Conservation (phyloP, 2,329 filamentous ascomycete genomes). For the Arthrobotrys conoides region DNA sequence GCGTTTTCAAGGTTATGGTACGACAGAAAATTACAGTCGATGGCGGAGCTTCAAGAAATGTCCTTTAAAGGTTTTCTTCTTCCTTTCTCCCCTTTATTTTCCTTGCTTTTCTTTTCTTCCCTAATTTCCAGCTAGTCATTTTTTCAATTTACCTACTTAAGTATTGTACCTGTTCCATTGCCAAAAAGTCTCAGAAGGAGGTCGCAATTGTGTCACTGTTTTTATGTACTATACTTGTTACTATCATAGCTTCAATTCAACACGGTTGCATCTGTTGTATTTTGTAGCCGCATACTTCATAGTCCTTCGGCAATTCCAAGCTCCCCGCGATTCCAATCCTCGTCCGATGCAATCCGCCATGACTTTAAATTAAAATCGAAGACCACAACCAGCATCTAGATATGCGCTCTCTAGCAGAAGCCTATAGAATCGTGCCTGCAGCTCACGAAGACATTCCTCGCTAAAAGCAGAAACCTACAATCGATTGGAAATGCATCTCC, state of each 20-base stretch:
- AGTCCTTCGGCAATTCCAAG: constrained; percentile 2
- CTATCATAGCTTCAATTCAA: neutral
- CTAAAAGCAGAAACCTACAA: neutral
- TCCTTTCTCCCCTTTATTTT: neutral
- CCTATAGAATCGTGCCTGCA: neutral
- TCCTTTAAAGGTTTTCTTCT: constrained; percentile 9
- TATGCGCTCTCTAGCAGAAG: neutral
- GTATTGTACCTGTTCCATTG: no score
- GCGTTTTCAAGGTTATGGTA: constrained; percentile 14
- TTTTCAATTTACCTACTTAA: no score
- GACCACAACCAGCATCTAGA: neutral
- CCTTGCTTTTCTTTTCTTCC: neutral
- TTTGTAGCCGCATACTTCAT: neutral
- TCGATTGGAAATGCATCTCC: constrained; percentile 1
- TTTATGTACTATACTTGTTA: no score
- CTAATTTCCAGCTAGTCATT: neutral
- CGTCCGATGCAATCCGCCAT: neutral
- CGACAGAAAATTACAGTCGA: constrained; percentile 29
- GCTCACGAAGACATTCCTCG: neutral
- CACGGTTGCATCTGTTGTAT: constrained; percentile 2
- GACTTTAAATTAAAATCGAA: neutral
- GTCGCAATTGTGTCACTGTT: no score
- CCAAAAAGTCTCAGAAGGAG: neutral
- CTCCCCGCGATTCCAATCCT: neutral
- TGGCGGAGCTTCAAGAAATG: constrained; percentile 32